phyloP scores from a whole-genome alignment of 2,329 filamentous ascomycete species.

The Anisogramma anomala region DNA sequence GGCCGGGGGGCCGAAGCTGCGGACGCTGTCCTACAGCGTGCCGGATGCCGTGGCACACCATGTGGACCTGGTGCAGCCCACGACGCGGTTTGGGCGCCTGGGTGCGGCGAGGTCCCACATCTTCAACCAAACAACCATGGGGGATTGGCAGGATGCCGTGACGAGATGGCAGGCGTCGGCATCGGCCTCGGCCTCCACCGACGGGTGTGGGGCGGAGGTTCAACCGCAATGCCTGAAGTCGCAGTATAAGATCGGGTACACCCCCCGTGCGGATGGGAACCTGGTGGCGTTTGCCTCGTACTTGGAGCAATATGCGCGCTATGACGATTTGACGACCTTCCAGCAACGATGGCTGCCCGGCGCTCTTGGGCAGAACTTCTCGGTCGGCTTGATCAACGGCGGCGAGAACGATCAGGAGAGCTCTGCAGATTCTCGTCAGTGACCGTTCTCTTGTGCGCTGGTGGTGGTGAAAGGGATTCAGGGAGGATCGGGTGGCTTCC shows the following conservation, averaged over 20 bases:
- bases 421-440: slow-evolving; percentile 23
- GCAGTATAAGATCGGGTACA: slow-evolving; percentile 37
- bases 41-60: slow-evolving; percentile 41
- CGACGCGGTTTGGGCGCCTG: slow-evolving; percentile 47
- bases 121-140: slow-evolving; percentile 25
- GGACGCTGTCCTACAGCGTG: slow-evolving; percentile 47
- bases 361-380: slow-evolving; percentile 41
- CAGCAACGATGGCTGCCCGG: slow-evolving; percentile 39
- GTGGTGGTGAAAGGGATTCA: too few relatives aligned
- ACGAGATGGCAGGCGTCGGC: not conserved
- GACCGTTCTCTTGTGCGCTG: too few relatives aligned
- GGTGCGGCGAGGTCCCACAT: slow-evolving; percentile 29
- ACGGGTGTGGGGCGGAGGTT: slow-evolving; percentile 27
- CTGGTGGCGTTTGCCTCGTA: slow-evolving; percentile 31
- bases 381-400: slow-evolving; percentile 42
- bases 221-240: slow-evolving; percentile 37
- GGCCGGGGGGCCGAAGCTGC: slow-evolving; percentile 33
- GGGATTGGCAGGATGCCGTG: slow-evolving; percentile 12
- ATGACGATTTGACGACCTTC: slow-evolving; percentile 39
- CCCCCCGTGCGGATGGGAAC: slow-evolving; percentile 19
- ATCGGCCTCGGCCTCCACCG: slow-evolving; percentile 6
- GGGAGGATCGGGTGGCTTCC: not conserved
- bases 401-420: slow-evolving; percentile 39
- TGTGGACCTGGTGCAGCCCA: slow-evolving; percentile 54
- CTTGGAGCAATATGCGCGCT: slow-evolving; percentile 36